Evolutionary conservation across 257 asterid genomes (phyloP).

Genomic region (Fraxinus americana): DNA sequence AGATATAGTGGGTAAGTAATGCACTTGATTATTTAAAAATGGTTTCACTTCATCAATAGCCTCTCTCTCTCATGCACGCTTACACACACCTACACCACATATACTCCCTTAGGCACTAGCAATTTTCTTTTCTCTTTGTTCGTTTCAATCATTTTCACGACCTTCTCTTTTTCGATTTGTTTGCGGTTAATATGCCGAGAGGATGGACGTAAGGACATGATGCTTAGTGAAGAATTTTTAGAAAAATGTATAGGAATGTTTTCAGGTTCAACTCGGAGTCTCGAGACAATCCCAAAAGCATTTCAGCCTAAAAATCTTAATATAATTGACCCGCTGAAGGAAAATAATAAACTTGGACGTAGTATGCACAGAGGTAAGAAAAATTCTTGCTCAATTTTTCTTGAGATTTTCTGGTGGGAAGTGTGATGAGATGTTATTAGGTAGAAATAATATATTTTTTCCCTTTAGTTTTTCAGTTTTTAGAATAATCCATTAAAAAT

Average conservation of each 20-base stretch:
- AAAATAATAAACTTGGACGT: constrained; percentile 87
- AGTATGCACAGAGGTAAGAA: constrained; percentile 80
- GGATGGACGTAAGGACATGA: constrained; percentile 31
- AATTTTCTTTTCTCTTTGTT: constrained; percentile 1
- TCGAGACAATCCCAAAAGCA: constrained; percentile 48
- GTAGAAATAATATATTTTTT: neutral
- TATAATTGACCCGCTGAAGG: constrained; percentile 81
- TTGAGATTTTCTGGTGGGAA: neutral
- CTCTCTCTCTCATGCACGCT: constrained; percentile 7
- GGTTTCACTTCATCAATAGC: neutral
- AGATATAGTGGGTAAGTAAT: constrained; percentile 60
- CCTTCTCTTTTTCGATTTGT: constrained; percentile 11
- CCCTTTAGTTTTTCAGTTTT: neutral
- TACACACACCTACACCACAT: neutral
- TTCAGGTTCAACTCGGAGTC: constrained; percentile 47
- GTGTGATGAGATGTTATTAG: neutral
- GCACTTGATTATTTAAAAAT: constrained; percentile 14
- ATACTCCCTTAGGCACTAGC: neutral
- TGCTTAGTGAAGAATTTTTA: constrained; percentile 66
- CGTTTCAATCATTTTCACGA: neutral
- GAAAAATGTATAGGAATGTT: constrained; percentile 59
- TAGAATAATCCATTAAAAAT: neutral
- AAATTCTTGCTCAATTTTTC: constrained; percentile 14
- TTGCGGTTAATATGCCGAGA: constrained; percentile 66
- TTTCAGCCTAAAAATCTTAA: constrained; percentile 68